Base-by-base conservation (phyloP, 345 rosid species). In the Diplotaxis tenuifolia region DNA sequence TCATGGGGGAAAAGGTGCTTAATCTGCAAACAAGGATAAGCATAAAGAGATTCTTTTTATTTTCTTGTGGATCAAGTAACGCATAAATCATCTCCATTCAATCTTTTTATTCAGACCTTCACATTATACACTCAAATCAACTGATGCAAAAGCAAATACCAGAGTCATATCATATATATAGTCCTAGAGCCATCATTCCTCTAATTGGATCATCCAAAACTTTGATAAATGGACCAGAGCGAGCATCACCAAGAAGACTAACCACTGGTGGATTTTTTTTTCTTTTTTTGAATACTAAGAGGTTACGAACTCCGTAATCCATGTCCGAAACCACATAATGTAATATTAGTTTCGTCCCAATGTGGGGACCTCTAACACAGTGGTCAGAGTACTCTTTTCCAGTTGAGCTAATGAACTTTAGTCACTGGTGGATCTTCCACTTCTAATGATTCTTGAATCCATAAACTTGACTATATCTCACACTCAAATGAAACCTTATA, bases 61-160 rank as follows among this genome's bases (percentile, higher is more conserved):
- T 63, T 70, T 49, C 71, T 55, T 63, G 19, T 29, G n/a, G 14
- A 3, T 54, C 66, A 76, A 56, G 71, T 55, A 23, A 38, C 11
- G 68, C 55, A 75, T 73, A 21, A 65, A 42, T 6, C 34, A 40
- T 64, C 8, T 47, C 18, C 34, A 32, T 12, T 36, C 1, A 53
- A 53, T 45, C 31, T 9, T 59, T n/a, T 20, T 11, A 18, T 25
- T 11, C 1, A 61, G 29, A 31, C 59, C 4, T 50, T 49, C 38
- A 23, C 47, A 9, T 32, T 20, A 11, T 3, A 52, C n/a, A 9
- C 27, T 52, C 57, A 2, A 42, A 38, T 38, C 15, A 38, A 10
- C 1, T 38, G 15, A 40, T 40, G 5, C 47, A 40, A 6, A 40
- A 40, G 47, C 16, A 40, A 12, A 45, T 45, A 45, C 50, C 19